phyloP scores from a whole-genome alignment of 2,329 filamentous ascomycete species.

The Xylaria sp. region DNA sequence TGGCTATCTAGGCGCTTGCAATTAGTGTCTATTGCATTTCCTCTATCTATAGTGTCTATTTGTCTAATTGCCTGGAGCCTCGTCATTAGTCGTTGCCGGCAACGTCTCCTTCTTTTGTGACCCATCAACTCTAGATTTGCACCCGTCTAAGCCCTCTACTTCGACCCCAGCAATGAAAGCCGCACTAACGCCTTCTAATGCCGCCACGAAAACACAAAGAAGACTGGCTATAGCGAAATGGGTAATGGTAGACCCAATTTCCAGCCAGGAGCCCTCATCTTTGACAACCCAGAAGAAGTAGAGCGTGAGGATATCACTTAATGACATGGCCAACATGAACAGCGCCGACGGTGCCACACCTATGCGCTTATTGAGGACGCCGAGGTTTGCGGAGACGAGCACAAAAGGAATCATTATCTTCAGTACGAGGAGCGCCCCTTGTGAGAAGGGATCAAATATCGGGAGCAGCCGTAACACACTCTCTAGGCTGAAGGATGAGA shows the following conservation, averaged over 20 bases:
- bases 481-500: constrained; percentile 92
- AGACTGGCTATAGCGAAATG: constrained; percentile 93
- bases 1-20: not conserved
- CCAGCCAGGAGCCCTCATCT: constrained; percentile 95
- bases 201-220: constrained; percentile 88
- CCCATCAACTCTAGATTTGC: constrained; percentile 14
- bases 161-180: constrained; percentile 81
- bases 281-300: constrained; percentile 98
- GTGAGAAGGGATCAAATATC: constrained; percentile 91
- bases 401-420: constrained; percentile 95
- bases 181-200: constrained; percentile 83
- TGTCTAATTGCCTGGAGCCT: constrained; percentile 15
- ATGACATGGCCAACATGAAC: constrained; percentile 92
- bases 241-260: constrained; percentile 95
- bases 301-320: constrained; percentile 88
- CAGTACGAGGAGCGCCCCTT: constrained; percentile 82
- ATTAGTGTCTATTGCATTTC: not conserved
- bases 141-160: constrained; percentile 50
- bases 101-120: constrained; percentile 16
- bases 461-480: constrained; percentile 87
- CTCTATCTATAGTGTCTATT: not conserved
- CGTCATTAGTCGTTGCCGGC: constrained; percentile 6
- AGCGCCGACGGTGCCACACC: constrained; percentile 85
- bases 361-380: constrained; percentile 83
- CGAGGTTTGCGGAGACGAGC: constrained; percentile 90